Evolutionary conservation across 2,329 filamentous ascomycete species (phyloP).

Genomic region (Cryphonectria carpinicola): DNA sequence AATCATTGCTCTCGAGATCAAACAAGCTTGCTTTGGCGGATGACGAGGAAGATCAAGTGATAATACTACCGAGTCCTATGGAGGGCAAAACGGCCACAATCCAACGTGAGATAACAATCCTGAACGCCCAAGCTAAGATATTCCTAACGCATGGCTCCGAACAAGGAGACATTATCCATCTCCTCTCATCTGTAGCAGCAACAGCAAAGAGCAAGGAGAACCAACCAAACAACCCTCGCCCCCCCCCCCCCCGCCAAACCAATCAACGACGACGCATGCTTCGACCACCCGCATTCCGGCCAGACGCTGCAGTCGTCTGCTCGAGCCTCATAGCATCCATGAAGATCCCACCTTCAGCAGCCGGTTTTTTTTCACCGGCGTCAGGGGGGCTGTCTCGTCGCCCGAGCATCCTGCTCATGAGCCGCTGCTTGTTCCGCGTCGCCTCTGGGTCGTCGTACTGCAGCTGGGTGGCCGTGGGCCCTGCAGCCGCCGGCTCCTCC

Average conservation of each 20-base stretch:
- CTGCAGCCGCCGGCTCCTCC: slow-evolving; percentile 20
- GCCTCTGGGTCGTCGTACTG: slow-evolving; percentile 58
- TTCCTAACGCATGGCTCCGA: neutral
- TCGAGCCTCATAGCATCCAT: slow-evolving; percentile 6
- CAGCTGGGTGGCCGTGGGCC: slow-evolving; percentile 55
- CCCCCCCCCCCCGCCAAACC: no score
- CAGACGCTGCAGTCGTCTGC: neutral
- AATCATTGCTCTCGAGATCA: neutral
- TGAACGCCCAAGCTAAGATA: neutral
- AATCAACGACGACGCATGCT: neutral
- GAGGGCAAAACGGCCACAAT: neutral
- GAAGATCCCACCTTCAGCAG: neutral
- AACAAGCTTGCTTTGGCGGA: neutral
- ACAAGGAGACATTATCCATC: neutral
- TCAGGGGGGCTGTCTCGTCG: slow-evolving; percentile 15
- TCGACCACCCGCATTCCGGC: neutral
- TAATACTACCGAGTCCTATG: neutral
- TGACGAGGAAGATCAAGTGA: neutral
- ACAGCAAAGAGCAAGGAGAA: neutral
- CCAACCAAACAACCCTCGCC: no score
- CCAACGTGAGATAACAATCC: neutral
- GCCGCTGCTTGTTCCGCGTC: slow-evolving; percentile 45
- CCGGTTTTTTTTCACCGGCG: neutral
- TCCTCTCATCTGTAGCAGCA: neutral
- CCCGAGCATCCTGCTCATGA: slow-evolving; percentile 50